These are phyloP conservation scores for Buxus sempervirens DNA, from an alignment of 164 flowering plant species.

Conservation along the genomic window DNA sequence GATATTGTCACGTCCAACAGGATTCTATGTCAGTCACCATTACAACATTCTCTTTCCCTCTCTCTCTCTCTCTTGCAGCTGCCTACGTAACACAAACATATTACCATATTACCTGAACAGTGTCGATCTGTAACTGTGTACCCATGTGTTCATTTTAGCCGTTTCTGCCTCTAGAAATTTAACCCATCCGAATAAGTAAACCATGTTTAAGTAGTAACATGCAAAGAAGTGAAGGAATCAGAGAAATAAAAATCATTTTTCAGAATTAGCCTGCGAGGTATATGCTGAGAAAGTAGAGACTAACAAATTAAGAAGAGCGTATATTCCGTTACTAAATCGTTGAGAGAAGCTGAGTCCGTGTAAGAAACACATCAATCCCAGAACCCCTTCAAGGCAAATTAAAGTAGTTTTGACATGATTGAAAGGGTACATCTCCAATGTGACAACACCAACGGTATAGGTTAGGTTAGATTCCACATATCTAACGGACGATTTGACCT, in stretches of 20 bases:
- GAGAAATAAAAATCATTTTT: no score
- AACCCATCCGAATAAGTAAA: no score
- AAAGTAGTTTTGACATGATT: no score
- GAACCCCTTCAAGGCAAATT: no score
- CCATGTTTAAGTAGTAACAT: no score
- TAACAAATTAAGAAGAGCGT: neutral
- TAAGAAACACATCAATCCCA: no score
- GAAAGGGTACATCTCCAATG: neutral
- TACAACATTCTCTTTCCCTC: neutral
- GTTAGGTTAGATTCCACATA: neutral
- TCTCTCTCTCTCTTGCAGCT: neutral
- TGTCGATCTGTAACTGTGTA: neutral
- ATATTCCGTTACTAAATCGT: neutral
- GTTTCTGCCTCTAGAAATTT: neutral
- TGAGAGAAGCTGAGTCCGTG: no score
- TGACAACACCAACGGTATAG: neutral
- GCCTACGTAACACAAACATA: neutral
- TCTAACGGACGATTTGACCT: neutral
- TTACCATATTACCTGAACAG: neutral
- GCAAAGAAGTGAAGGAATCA: no score
- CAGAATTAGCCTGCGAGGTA: no score
- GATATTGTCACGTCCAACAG: no score
- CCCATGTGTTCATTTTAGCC: neutral
- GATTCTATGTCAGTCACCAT: no score
- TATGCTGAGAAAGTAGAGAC: no score